Evolutionary conservation across 257 asterid genomes (phyloP).

Genomic region (Parsonsia alboflavescens): DNA sequence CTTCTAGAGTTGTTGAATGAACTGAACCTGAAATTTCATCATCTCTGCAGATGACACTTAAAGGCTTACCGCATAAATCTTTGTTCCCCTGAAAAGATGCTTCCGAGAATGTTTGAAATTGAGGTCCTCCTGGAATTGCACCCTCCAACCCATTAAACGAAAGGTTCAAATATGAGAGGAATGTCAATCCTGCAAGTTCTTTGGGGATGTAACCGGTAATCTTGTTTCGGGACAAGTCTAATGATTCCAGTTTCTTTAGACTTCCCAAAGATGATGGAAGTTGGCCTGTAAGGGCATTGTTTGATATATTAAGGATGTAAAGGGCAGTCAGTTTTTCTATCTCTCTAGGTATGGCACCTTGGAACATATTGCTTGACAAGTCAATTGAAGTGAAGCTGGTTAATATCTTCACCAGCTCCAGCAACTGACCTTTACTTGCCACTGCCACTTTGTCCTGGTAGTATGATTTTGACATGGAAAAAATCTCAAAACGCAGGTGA

Average conservation of each 20-base stretch:
- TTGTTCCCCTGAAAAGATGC: constrained; percentile 9
- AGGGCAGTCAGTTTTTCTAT: constrained; percentile 10
- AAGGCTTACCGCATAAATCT: constrained; percentile 12
- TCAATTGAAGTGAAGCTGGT: constrained; percentile 9
- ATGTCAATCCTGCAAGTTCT: constrained; percentile 37
- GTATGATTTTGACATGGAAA: neutral
- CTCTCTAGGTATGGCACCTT: constrained; percentile 7
- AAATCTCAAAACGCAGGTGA: neutral
- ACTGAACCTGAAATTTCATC: neutral
- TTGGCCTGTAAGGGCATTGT: constrained; percentile 29
- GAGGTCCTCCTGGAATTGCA: constrained; percentile 11
- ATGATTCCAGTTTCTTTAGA: constrained; percentile 29
- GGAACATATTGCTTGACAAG: constrained; percentile 11
- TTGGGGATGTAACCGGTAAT: constrained; percentile 38
- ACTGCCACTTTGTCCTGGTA: constrained; percentile 10
- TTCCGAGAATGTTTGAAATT: constrained; percentile 11
- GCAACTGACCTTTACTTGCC: constrained; percentile 6
- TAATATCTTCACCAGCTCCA: constrained; percentile 18
- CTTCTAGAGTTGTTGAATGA: constrained; percentile 5
- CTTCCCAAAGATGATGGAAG: constrained; percentile 33
- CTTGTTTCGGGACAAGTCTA: constrained; percentile 37
- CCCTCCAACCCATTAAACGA: constrained; percentile 18
- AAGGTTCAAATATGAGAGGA: constrained; percentile 28
- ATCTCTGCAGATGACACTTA: neutral
- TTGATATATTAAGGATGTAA: constrained; percentile 16